Conservation (phyloP, 2,329 filamentous ascomycete genomes). For the Dothideomycetes sp. region DNA sequence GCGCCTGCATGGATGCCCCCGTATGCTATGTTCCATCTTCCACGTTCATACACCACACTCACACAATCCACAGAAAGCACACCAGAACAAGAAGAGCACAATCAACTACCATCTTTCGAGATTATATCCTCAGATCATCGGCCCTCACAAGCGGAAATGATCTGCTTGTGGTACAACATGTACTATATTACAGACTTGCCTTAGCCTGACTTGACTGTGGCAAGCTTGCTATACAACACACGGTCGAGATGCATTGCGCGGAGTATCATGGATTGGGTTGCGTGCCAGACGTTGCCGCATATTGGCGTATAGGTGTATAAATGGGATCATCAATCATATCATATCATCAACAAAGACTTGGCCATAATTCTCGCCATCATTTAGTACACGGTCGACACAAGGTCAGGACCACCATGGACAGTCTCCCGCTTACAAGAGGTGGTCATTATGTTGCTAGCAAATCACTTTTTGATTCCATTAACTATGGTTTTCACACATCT, state of each 20-base stretch:
- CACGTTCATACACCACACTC: neutral
- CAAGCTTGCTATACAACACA: neutral
- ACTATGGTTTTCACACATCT: too few relatives aligned
- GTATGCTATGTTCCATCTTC: slow-evolving; percentile 34
- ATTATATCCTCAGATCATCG: slow-evolving; percentile 62
- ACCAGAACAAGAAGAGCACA: slow-evolving; percentile 53
- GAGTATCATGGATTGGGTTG: neutral
- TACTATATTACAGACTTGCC: too few relatives aligned
- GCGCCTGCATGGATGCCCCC: slow-evolving; percentile 69
- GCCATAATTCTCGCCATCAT: too few relatives aligned
- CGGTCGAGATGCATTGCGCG: neutral
- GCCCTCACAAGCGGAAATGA: slow-evolving; percentile 55
- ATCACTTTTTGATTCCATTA: too few relatives aligned
- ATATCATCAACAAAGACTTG: too few relatives aligned
- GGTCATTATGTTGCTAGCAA: too few relatives aligned
- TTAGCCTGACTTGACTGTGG: too few relatives aligned
- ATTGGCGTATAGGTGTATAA: neutral
- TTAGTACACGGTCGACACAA: too few relatives aligned
- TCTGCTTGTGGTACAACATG: neutral
- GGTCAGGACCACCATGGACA: too few relatives aligned
- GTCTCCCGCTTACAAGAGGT: too few relatives aligned
- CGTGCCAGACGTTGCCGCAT: neutral
- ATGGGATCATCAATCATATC: neutral
- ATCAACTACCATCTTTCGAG: slow-evolving; percentile 89
- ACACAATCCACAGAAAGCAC: slow-evolving; percentile 37